Base-by-base conservation (phyloP, 345 rosid species). In the Carallia brachiata region DNA sequence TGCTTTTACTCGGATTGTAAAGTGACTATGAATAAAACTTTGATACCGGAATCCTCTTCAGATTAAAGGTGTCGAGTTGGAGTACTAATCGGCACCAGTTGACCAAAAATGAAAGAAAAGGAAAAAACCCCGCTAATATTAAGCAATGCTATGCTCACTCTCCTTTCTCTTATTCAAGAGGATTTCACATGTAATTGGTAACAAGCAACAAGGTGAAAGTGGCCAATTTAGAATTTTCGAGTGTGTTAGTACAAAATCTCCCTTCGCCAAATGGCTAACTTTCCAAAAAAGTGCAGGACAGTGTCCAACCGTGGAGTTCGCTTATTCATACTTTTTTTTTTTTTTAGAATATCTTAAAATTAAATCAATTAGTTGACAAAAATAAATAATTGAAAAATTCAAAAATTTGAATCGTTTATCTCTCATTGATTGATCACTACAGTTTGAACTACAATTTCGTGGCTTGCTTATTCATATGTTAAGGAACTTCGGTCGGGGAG, bases 241-340 rank as follows among this genome's bases (percentile, higher is more conserved):
- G 4, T 27, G 60, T 5, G 1, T 19, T 2, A 23, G 15, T 9
- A 1, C 31, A 19, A 9, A 23, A 3, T 8, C 31, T 8, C 31
- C 1, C 60, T 30, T 56, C 13, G 15, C 23, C 23, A 23, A 56
- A 56, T 9, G 16, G 32, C 8, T 56, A 15, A 32, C 28, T 27
- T 56, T 56, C 60, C 60, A 32, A 8, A 12, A 56, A 27, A 27
- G 15, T 23, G 60, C 13, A 23, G 32, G 60, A 31, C 6, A 55
- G 31, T 55, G 60, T 55, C 32, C 32, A 55, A 55, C 13, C 32
- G 60, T 55, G 60, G 32, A 56, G 32, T 56, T 56, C 6, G 32
- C 31, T 30, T 56, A 56, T 78, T 82, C 82, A 75, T 73, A 72
- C 82, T 0, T 23, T 23, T 23, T 23, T 23, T 23, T 23, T 23